These are phyloP conservation scores for Penstemon davidsonii DNA, from an alignment of 257 asterid species.

Conservation along the genomic window DNA sequence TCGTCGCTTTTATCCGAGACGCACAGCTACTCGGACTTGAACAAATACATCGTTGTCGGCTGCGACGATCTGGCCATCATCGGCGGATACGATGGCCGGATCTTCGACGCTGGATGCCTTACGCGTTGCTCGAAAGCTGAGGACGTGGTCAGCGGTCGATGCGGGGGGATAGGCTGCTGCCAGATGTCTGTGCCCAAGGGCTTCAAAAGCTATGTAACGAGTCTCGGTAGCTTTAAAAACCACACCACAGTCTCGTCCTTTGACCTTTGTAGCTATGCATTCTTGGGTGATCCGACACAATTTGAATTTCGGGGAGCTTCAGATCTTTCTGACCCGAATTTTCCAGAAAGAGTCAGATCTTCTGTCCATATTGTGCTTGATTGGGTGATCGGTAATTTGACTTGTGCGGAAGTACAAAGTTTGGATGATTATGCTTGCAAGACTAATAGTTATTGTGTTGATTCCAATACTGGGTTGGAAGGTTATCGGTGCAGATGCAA, in stretches of 20 bases:
- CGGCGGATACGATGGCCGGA: conserved; percentile 18
- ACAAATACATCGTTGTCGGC: conserved; percentile 58
- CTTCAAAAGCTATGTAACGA: neutral
- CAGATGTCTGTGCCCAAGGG: conserved; percentile 70
- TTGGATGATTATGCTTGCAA: conserved; percentile 42
- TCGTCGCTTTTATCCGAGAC: neutral
- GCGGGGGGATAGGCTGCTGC: conserved; percentile 75
- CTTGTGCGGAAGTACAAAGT: conserved; percentile 34
- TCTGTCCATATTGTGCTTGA: conserved; percentile 60
- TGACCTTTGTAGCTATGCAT: conserved; percentile 63
- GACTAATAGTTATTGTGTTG: conserved; percentile 51
- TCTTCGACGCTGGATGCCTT: conserved; percentile 55
- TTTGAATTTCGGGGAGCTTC: conserved; percentile 50
- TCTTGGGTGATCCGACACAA: conserved; percentile 50
- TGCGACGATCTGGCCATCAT: conserved; percentile 63
- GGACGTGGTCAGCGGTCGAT: conserved; percentile 44
- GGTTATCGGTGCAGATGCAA: conserved; percentile 69
- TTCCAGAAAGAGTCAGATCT: conserved; percentile 20
- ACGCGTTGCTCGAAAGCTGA: conserved; percentile 41
- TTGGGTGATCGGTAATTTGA: conserved; percentile 67
- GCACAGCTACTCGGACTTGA: conserved; percentile 50
- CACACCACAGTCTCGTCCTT: conserved; percentile 40
- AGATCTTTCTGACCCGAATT: conserved; percentile 53
- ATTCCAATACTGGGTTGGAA: conserved; percentile 39
- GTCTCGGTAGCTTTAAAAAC: neutral